A percentile compares a stretch with the other conserved stretches of the same genome.
These are phyloP conservation scores for Platanthera guangdongensis DNA, from an alignment of 106 monocot species.

Conservation along the genomic window DNA sequence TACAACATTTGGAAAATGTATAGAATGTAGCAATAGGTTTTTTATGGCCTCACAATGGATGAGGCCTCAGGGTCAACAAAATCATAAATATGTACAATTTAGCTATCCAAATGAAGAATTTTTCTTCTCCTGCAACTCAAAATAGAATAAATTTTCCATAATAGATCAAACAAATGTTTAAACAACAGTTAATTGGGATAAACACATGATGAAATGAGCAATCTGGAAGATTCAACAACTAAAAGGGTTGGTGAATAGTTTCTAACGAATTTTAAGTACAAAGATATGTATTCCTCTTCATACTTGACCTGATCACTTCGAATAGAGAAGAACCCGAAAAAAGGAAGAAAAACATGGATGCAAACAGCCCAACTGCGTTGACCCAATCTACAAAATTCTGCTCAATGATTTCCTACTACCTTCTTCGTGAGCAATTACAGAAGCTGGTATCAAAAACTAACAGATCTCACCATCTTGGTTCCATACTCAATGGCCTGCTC, in stretches of 20 bases:
- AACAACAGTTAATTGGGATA: neutral
- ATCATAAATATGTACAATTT: neutral
- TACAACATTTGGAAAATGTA: neutral
- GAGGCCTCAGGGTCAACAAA: neutral
- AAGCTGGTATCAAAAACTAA: neutral
- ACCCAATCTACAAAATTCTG: neutral
- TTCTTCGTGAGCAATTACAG: neutral
- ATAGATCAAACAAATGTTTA: neutral
- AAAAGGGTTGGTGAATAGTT: neutral
- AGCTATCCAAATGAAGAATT: neutral
- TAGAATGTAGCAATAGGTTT: neutral
- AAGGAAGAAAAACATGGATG: neutral
- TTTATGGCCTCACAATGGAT: neutral
- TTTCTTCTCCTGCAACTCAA: neutral
- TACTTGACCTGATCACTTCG: neutral
- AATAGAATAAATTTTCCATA: neutral
- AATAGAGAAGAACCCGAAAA: too few species aligned
- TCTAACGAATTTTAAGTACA: neutral
- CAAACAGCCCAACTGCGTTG: neutral
- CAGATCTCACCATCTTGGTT: constrained; percentile 71
- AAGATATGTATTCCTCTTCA: neutral
- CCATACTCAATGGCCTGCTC: constrained; percentile 99
- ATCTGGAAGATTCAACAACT: neutral
- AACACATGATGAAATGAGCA: neutral
- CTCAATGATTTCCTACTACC: neutral